Evolutionary conservation across 129 eudicot genomes (phyloP).

Genomic region (Logfia minima): DNA sequence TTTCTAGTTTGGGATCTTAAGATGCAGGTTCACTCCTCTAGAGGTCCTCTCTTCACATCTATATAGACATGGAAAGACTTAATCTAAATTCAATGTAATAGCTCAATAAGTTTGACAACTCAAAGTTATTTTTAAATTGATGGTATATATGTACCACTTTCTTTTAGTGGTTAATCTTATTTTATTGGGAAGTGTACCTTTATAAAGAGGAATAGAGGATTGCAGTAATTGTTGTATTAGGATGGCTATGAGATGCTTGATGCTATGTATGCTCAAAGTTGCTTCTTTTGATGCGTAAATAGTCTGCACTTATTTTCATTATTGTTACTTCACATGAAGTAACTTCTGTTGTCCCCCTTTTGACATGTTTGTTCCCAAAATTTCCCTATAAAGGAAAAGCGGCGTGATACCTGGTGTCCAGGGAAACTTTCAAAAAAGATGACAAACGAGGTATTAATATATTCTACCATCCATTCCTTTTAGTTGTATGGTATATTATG

Average conservation of each 20-base stretch:
- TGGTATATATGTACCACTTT: neutral
- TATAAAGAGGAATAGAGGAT: too few species aligned
- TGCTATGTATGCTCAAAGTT: conserved; percentile 21
- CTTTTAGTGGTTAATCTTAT: conserved; percentile 4
- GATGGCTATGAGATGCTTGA: conserved; percentile 9
- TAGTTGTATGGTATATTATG: neutral
- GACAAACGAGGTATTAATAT: conserved; percentile 50
- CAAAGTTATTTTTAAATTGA: neutral
- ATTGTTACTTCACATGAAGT: conserved; percentile 19
- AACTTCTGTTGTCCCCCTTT: neutral
- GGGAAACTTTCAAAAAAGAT: conserved; percentile 61
- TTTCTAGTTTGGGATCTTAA: too few species aligned
- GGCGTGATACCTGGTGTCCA: conserved; percentile 99
- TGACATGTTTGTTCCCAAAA: conserved; percentile 19
- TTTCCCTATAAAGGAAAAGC: conserved; percentile 56
- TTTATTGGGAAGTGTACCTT: neutral
- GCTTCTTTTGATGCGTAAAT: conserved; percentile 27
- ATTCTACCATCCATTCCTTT: conserved; percentile 4
- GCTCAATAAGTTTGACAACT: neutral
- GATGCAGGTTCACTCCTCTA: too few species aligned
- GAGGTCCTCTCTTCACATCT: neutral
- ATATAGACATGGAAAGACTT: neutral
- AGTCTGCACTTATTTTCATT: conserved; percentile 11
- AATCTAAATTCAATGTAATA: neutral
- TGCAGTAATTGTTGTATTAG: neutral